These are phyloP conservation scores for Neurospora pannonica DNA, from an alignment of 495 filamentous ascomycete species.

Conservation along the genomic window DNA sequence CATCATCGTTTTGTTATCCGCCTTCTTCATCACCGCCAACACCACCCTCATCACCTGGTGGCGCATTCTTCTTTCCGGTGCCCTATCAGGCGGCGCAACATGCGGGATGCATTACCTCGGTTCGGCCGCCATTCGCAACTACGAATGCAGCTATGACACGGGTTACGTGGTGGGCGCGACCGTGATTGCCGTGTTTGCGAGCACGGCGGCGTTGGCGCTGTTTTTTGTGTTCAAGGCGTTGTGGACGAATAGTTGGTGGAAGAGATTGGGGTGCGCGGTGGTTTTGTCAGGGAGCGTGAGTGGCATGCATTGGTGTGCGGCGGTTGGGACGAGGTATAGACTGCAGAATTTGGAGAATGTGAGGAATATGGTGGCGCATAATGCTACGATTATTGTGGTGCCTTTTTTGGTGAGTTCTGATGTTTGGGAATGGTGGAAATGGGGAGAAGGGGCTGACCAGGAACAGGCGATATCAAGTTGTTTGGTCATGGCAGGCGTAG, in stretches of 20 bases:
- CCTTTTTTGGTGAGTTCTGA: conserved; percentile 46
- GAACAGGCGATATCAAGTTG: conserved; percentile 52
- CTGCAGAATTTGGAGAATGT: conserved; percentile 25
- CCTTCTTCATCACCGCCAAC: conserved; percentile 58
- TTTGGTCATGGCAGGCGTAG: conserved; percentile 37
- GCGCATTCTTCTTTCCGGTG: conserved; percentile 52
- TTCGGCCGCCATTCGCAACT: conserved; percentile 74
- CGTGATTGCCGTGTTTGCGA: conserved; percentile 62
- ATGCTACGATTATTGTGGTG: conserved; percentile 52
- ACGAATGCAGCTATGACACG: conserved; percentile 47
- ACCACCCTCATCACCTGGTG: conserved; percentile 46
- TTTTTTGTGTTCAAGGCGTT: conserved; percentile 71
- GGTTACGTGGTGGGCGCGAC: conserved; percentile 58
- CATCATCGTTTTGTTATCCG: conserved; percentile 58
- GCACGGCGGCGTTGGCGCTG: conserved; percentile 53
- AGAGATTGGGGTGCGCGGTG: conserved; percentile 53
- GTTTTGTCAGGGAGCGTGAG: conserved; percentile 65
- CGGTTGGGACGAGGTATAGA: conserved; percentile 59
- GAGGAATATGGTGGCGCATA: conserved; percentile 35
- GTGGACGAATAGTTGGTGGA: conserved; percentile 76
- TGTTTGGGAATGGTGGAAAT: background rate
- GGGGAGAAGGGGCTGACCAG: background rate
- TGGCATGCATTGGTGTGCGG: conserved; percentile 84
- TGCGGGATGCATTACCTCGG: conserved; percentile 90
- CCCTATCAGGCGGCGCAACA: conserved; percentile 61